phyloP scores from a whole-genome alignment of 78 protist genomes.

The Neovahlkampfia damariscottae region DNA sequence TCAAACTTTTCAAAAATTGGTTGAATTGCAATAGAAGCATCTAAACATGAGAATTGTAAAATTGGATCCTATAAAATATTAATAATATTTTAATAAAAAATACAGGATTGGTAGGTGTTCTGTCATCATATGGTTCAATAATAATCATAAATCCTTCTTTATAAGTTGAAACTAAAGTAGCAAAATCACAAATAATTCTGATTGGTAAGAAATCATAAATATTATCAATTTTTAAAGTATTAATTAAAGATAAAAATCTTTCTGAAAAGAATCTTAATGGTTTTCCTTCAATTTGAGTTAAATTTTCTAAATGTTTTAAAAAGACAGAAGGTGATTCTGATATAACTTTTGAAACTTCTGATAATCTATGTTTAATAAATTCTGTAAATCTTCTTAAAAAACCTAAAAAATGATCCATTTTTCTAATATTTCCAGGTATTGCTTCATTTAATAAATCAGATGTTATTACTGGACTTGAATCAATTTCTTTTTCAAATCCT shows the following conservation, averaged over 20 bases:
- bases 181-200: conserved; percentile 56
- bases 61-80: conserved; percentile 59
- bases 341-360: neutral
- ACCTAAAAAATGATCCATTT: conserved; percentile 47
- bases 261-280: conserved; percentile 19
- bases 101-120: conserved; percentile 24
- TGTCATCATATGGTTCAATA: conserved; percentile 67
- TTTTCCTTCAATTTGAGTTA: neutral
- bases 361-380: conserved; percentile 37
- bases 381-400: conserved; percentile 57
- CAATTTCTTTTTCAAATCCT: neutral
- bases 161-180: conserved; percentile 80
- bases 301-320: neutral
- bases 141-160: conserved; percentile 63
- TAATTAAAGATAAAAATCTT: conserved; percentile 76
- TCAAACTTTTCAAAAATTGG: conserved; percentile 68
- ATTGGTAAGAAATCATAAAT: conserved; percentile 57
- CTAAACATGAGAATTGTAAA: conserved; percentile 72
- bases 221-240: conserved; percentile 74
- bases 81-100: neutral
- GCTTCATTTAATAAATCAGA: conserved; percentile 65
- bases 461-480: conserved; percentile 37
- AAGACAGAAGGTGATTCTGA: conserved; percentile 2
- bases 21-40: conserved; percentile 83
- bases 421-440: conserved; percentile 89